Percentiles rank a stretch among this genome's conserved stretches.
Conservation (phyloP, 192 early-diverging fungal genomes). For the Phycomyces blakesleeanus region DNA sequence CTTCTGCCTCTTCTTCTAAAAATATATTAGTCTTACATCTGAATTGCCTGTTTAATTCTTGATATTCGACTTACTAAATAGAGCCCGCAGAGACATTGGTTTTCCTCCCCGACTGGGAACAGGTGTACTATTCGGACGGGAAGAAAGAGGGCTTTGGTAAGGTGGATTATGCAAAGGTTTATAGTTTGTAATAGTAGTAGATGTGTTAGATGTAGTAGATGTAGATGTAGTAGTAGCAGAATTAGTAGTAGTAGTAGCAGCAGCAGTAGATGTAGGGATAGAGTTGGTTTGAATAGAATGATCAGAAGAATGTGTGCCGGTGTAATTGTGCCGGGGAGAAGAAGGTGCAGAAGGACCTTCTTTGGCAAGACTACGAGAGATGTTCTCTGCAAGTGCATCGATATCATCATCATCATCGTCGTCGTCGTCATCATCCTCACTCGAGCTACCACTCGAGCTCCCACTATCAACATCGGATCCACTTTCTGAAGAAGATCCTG, state of each 20-base stretch:
- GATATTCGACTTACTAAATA: constrained; percentile 15
- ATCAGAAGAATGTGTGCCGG: not conserved
- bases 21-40: not conserved
- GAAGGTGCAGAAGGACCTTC: constrained; percentile 11
- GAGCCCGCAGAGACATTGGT: constrained; percentile 22
- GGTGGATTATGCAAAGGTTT: constrained; percentile 9
- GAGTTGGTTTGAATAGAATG: not conserved
- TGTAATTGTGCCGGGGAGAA: constrained; percentile 1
- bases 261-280: not conserved
- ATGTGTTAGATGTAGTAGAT: no score
- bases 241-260: no score
- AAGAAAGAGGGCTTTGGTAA: not conserved
- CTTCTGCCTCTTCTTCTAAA: constrained; percentile 18
- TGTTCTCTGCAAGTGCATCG: constrained; percentile 16
- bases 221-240: no score
- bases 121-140: not conserved
- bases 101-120: not conserved
- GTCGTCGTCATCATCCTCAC: not conserved
- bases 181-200: not conserved
- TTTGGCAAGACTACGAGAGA: constrained; percentile 14
- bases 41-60: not conserved
- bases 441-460: constrained; percentile 10
- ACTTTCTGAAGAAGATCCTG: constrained; percentile 11
- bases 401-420: constrained; percentile 22
- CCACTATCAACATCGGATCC: not conserved